phyloP scores from a whole-genome alignment of 192 early-diverging fungal species.

The Linnemannia hyalina region DNA sequence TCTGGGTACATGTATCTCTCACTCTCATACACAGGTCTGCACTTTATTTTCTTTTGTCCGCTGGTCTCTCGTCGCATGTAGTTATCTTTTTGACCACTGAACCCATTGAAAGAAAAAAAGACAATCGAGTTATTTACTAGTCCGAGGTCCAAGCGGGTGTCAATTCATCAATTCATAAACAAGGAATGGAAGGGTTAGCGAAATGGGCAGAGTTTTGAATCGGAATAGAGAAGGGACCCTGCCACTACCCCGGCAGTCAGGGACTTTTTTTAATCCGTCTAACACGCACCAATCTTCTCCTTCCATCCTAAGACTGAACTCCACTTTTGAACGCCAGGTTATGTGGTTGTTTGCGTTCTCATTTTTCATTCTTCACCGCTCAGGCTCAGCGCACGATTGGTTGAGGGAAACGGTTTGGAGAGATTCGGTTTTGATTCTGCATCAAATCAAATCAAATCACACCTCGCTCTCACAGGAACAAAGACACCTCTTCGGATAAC shows the following conservation, averaged over 20 bases:
- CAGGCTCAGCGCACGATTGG: not conserved
- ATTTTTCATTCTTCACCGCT: not conserved
- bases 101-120: not conserved
- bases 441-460: constrained; percentile 6
- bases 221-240: not conserved
- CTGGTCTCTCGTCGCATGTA: not conserved
- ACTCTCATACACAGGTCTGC: too few relatives aligned
- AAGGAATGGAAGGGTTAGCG: too few relatives aligned
- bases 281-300: too few relatives aligned
- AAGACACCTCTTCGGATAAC: not conserved
- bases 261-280: not conserved
- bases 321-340: not conserved
- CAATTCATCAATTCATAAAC: not conserved
- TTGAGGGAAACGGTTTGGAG: not conserved
- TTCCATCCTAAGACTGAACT: not conserved
- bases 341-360: too few relatives aligned
- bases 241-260: not conserved
- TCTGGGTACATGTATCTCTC: too few relatives aligned
- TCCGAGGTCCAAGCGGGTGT: not conserved
- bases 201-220: not conserved
- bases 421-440: not conserved
- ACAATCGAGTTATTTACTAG: not conserved
- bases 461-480: not conserved
- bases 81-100: not conserved
- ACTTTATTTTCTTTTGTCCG: too few relatives aligned